Evolutionary conservation across 2,329 filamentous ascomycete species (phyloP), one percentile per base, ranked within the genome.

Genomic region (Gnomoniopsis smithogilvyi): DNA sequence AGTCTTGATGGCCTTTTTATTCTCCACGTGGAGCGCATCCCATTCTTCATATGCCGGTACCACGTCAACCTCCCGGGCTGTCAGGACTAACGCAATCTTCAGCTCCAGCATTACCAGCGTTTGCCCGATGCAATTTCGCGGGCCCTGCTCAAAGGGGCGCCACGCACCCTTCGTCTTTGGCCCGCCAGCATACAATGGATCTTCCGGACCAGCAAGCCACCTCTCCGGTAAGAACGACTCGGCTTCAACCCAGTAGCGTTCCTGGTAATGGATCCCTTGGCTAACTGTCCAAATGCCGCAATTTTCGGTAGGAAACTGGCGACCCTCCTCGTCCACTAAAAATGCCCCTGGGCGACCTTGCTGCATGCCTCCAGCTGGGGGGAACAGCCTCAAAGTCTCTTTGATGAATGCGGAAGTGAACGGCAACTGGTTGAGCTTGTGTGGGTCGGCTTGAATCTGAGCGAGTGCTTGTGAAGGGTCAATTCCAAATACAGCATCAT

Each of bases 291-390:
- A 67, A 3, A 66, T 59, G 45, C 63, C 41, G 36, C 56, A 65
- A 10, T 60, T 55, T 10, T 65, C 59, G 1, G 66, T 69, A 2
- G 65, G 66, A 53, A 46, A 71, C 66, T 68, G 64, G 38, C 72
- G 66, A 12, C 76, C 76, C 3, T 75, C 70, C 30, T 73, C 70
- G 47, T 80, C 70, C 17, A 68, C 70, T 54, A 73, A 63, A 34
- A 72, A 70, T 62, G 72, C 65, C 17, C 70, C 70, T 1, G 49
- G 54, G 14, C 60, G 54, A 15, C 71, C 73, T 0, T 54, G 54
- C 14, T 78, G 74, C 24, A 77, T 68, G 6, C 73, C 74, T 33
- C 71, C 73, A 68, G 63, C 78, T 1, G 80, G 76, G 0, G 80
- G 78, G 62, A 77, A 82, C 7, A 76, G 45, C 3, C 74, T 68